These are phyloP conservation scores for Trichothecium sympodiale DNA, from an alignment of 2,329 filamentous ascomycete genomes.

Conservation along the genomic window DNA sequence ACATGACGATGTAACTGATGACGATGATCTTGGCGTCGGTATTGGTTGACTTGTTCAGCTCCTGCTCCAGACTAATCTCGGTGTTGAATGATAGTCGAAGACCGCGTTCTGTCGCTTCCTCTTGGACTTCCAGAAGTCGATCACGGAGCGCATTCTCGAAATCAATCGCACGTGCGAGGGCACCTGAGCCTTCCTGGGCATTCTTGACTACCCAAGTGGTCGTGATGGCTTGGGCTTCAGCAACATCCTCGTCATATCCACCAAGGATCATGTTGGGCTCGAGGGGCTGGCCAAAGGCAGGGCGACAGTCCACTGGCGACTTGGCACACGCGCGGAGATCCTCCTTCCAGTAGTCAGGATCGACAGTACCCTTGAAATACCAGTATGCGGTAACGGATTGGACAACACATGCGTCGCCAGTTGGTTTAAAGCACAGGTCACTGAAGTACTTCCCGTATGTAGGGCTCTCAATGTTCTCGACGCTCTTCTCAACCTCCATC, in stretches of 20 bases:
- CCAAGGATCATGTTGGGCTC: slow-evolving; percentile 79
- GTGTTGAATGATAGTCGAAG: slow-evolving; percentile 88
- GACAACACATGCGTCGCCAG: slow-evolving; percentile 78
- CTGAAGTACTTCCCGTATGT: slow-evolving; percentile 59
- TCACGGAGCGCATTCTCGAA: slow-evolving; percentile 76
- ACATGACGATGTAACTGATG: slow-evolving; percentile 98
- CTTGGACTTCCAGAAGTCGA: slow-evolving; percentile 64
- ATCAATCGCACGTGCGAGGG: slow-evolving; percentile 66
- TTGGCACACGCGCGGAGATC: slow-evolving; percentile 63
- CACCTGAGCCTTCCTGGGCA: slow-evolving; percentile 59
- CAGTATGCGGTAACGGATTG: slow-evolving; percentile 92
- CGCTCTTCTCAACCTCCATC: slow-evolving; percentile 76
- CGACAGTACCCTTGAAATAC: slow-evolving; percentile 39
- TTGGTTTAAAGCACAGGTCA: slow-evolving; percentile 91
- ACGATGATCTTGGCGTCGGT: slow-evolving; percentile 95
- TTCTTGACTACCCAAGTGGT: slow-evolving; percentile 95
- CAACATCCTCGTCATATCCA: slow-evolving; percentile 58
- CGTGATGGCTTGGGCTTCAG: slow-evolving; percentile 69
- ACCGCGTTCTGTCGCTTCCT: slow-evolving; percentile 66
- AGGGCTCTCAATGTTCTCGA: slow-evolving; percentile 60
- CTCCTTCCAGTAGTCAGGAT: slow-evolving; percentile 53
- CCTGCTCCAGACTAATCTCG: slow-evolving; percentile 87
- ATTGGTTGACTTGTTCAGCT: slow-evolving; percentile 96
- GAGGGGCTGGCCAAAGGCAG: slow-evolving; percentile 80
- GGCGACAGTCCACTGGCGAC: slow-evolving; percentile 75